A percentile compares a stretch with the other conserved stretches of the same genome.
Evolutionary conservation across 805 yeast genomes (phyloP).

Genomic region (Myxozyma udenii): DNA sequence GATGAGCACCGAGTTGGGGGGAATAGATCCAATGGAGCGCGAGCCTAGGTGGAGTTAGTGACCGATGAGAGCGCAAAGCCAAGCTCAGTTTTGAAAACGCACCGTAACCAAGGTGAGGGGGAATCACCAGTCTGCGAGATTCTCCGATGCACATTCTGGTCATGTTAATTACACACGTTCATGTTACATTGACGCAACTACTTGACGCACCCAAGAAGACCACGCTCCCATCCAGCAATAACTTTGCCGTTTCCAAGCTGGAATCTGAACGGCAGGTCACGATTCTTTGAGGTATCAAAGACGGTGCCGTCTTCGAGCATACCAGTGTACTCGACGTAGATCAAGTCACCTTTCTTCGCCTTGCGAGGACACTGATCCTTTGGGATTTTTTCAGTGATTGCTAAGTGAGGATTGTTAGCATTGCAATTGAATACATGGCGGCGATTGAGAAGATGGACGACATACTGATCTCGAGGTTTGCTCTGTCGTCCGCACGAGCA

Average conservation of each 20-base stretch:
- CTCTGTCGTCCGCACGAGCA: background rate
- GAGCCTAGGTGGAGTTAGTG: no score
- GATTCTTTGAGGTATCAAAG: slow-evolving; percentile 68
- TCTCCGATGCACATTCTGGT: slow-evolving; percentile 79
- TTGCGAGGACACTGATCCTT: slow-evolving; percentile 37
- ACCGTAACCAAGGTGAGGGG: slow-evolving; percentile 78
- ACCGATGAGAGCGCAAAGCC: background rate
- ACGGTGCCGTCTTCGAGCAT: slow-evolving; percentile 59
- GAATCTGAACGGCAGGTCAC: slow-evolving; percentile 68
- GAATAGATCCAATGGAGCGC: slow-evolving; percentile 54
- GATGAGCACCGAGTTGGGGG: slow-evolving; percentile 69
- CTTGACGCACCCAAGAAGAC: slow-evolving; percentile 49
- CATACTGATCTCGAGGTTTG: slow-evolving; percentile 17
- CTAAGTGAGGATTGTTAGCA: slow-evolving; percentile 2
- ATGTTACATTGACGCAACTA: background rate
- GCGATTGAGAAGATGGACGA: background rate
- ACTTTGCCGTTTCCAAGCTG: slow-evolving; percentile 76
- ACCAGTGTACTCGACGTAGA: slow-evolving; percentile 80
- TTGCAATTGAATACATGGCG: background rate
- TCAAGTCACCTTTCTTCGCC: slow-evolving; percentile 62
- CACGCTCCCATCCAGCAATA: slow-evolving; percentile 89
- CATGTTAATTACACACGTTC: background rate
- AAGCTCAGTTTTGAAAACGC: no score
- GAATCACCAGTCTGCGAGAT: slow-evolving; percentile 72
- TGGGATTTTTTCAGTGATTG: slow-evolving; percentile 19